Evolutionary conservation across 2,329 filamentous ascomycete genomes (phyloP).

Genomic region (Pseudogymnoascus sp.): DNA sequence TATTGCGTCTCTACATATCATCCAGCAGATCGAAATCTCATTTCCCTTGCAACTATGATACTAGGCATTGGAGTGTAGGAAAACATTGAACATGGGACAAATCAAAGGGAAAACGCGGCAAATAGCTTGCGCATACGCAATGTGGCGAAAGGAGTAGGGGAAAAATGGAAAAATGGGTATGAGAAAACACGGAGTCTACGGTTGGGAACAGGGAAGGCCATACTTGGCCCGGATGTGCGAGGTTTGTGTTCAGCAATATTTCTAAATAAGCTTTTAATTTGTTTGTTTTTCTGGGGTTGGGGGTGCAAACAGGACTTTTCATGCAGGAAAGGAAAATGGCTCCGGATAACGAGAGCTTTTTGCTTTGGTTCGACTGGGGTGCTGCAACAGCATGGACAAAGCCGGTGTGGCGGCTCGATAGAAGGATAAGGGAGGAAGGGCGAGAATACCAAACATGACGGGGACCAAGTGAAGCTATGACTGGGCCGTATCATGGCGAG

Average conservation of each 20-base stretch:
- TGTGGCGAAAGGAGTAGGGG: constrained; percentile 3
- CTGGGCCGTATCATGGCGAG: not conserved
- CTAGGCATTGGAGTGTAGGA: not conserved
- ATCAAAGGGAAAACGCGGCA: not conserved
- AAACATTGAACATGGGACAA: not conserved
- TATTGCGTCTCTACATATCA: constrained; percentile 1
- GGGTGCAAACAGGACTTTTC: not conserved
- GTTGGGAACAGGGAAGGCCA: not conserved
- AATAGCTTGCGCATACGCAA: not conserved
- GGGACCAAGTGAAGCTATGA: not conserved
- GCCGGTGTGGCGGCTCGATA: not conserved
- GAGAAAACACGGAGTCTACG: not conserved
- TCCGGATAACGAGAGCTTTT: not conserved
- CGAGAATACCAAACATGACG: not conserved
- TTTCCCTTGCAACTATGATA: not conserved
- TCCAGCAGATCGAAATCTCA: not conserved
- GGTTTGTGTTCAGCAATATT: constrained; percentile 1
- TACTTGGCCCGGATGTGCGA: not conserved
- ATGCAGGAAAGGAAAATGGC: not conserved
- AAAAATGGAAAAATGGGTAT: not conserved
- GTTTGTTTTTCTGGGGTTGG: not conserved
- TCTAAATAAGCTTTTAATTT: not conserved
- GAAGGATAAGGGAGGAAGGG: not conserved
- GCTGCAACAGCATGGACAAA: not conserved
- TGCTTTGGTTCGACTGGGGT: not conserved